These are phyloP conservation scores for Nepenthes gracilis DNA, from an alignment of 148 eudicot species.

Conservation along the genomic window DNA sequence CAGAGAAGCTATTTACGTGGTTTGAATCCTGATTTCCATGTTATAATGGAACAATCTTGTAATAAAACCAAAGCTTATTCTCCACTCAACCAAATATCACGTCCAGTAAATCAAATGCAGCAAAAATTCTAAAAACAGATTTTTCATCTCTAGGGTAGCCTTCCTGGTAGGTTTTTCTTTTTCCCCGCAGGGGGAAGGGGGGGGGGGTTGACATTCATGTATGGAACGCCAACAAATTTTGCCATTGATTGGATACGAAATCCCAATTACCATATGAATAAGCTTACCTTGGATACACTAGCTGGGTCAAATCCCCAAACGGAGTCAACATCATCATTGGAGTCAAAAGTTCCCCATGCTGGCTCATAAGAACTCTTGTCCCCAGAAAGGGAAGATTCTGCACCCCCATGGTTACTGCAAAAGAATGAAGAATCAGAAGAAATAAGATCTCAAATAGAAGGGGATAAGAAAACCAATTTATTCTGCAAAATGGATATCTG, in stretches of 20 bases:
- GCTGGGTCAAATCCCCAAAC: slow-evolving; percentile 38
- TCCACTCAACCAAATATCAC: too few species aligned
- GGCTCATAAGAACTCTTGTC: slow-evolving; percentile 60
- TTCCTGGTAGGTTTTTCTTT: too few species aligned
- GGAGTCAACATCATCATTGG: slow-evolving; percentile 47
- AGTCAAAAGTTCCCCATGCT: slow-evolving; percentile 54
- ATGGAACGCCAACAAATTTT: too few species aligned
- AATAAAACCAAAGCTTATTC: too few species aligned
- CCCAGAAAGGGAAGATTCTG: slow-evolving; percentile 44
- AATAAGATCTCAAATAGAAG: neutral
- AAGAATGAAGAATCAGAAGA: slow-evolving; percentile 2
- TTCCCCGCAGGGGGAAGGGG: too few species aligned
- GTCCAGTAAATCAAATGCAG: too few species aligned
- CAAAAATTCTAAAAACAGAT: too few species aligned
- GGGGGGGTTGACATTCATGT: too few species aligned
- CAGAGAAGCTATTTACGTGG: too few species aligned
- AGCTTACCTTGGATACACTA: slow-evolving; percentile 41
- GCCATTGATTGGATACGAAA: neutral
- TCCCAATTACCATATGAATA: neutral
- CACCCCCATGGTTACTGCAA: slow-evolving; percentile 50
- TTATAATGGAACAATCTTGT: neutral
- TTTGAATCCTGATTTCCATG: too few species aligned
- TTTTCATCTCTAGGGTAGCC: too few species aligned
- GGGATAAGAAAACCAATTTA: neutral
- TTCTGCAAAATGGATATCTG: too few species aligned